Percentiles rank a stretch among this genome's conserved stretches.
phyloP scores from a whole-genome alignment of 2,329 filamentous ascomycete genomes.

The Fonsecaea erecta region DNA sequence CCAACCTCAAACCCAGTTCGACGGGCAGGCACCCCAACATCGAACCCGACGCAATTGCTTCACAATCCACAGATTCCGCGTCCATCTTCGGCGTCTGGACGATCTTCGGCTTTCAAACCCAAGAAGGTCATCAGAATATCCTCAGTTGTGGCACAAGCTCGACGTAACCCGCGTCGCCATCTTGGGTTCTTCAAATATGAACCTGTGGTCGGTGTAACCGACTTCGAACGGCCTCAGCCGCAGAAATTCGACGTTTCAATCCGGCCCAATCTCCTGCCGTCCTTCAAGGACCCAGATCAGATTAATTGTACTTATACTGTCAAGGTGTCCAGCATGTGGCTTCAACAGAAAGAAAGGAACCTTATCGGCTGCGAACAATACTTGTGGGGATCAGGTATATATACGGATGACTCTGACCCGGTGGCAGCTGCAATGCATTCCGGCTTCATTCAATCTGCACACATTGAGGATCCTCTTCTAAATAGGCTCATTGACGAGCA shows the following conservation, averaged over 20 bases:
- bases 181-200: constrained; percentile 85
- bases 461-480: constrained; percentile 74
- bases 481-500: constrained; percentile 57
- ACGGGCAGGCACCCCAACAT: constrained; percentile 28
- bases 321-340: constrained; percentile 79
- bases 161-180: constrained; percentile 73
- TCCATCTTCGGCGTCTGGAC: constrained; percentile 37
- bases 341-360: constrained; percentile 71
- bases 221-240: constrained; percentile 40
- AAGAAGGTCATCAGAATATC: constrained; percentile 71
- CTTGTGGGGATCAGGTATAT: constrained; percentile 91
- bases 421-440: constrained; percentile 91
- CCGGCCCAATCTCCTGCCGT: constrained; percentile 73
- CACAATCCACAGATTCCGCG: constrained; percentile 15
- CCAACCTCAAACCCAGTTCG: constrained; percentile 22
- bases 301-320: constrained; percentile 91
- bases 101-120: constrained; percentile 57
- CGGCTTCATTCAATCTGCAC: constrained; percentile 89
- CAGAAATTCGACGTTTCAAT: constrained; percentile 63
- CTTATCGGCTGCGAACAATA: constrained; percentile 81
- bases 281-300: constrained; percentile 66
- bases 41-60: constrained; percentile 21
- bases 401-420: constrained; percentile 94
- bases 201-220: constrained; percentile 61
- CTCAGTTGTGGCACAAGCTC: constrained; percentile 72